These are phyloP conservation scores for Xylaria hypoxylon DNA, from an alignment of 2,329 filamentous ascomycete species.

Conservation along the genomic window DNA sequence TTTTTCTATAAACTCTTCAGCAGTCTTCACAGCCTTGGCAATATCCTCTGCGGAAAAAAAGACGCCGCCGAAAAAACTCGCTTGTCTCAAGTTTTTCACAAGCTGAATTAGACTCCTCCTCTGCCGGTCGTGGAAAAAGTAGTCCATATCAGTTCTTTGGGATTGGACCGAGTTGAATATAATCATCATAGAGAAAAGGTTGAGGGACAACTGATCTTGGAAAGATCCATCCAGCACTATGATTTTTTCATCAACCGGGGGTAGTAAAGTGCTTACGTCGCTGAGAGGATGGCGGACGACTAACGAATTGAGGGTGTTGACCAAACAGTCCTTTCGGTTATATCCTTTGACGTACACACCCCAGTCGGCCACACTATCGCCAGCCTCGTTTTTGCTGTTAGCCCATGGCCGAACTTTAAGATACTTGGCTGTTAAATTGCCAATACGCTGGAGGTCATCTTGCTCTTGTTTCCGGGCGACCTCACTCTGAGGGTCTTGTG, in stretches of 20 bases:
- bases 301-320: constrained; percentile 77
- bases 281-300: constrained; percentile 83
- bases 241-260: constrained; percentile 76
- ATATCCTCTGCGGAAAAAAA: constrained; percentile 77
- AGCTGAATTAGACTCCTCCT: constrained; percentile 73
- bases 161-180: constrained; percentile 90
- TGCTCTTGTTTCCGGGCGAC: constrained; percentile 58
- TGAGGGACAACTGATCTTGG: constrained; percentile 85
- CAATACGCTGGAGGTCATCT: constrained; percentile 74
- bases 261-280: constrained; percentile 77
- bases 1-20: constrained; percentile 74
- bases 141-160: constrained; percentile 84
- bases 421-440: constrained; percentile 76
- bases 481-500: constrained; percentile 46
- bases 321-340: constrained; percentile 72
- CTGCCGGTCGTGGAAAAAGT: constrained; percentile 86
- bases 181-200: constrained; percentile 86
- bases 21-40: constrained; percentile 71
- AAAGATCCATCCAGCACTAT: constrained; percentile 83
- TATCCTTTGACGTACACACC: constrained; percentile 73
- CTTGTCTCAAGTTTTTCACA: constrained; percentile 82
- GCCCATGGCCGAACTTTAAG: constrained; percentile 84
- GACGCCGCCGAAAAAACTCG: constrained; percentile 85
- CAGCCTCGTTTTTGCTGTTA: constrained; percentile 65
- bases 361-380: constrained; percentile 75